Evolutionary conservation across 129 eudicot species (phyloP), one percentile per base, ranked within the genome.

Genomic region (Lactuca sativa): DNA sequence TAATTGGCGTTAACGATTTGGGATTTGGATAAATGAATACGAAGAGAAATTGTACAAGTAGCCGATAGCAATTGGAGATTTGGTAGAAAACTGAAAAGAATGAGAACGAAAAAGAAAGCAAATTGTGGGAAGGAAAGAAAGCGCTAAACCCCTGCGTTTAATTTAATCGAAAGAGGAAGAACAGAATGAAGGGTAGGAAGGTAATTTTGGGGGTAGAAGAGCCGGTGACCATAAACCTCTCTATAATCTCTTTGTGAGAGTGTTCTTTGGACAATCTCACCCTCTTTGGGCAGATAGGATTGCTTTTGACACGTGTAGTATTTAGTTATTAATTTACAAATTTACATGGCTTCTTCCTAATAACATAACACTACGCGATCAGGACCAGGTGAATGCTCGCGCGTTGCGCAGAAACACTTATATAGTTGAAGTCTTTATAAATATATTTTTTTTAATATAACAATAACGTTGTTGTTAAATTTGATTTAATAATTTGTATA

Each of bases 201-300:
- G 65, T 60, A 60, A 60, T 33, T 60, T 56, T 54, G 34, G 56
- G 51, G 32, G 32, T 40, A 52, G 52, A 32, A 14, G 61, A 66
- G 30, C 73, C 69, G 80, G 74, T 74, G 71, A 69, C 80, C 81
- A 69, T 77, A 70, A 70, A 77, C 76, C 81, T 70, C 81, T 74
- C 76, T 64, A 18, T 18, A 63, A 73, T 62, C 66, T 79, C 60
- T 67, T 32, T 56, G 63, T 64, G 64, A 60, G 41, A 33, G 71
- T 68, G 18, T 56, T 21, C 3, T 56, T 54, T 59, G 70, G 80
- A 68, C 75, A 38, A 60, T 60, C 55, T 77, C 60, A 54, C 41
- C 54, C 40, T 56, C 36, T 13, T 38, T 56, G 21, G 44, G 56
- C 40, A 56, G 31, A 69, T 9, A 40, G 65, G 65, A 56, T 38